Base-by-base conservation (phyloP, 2,329 filamentous ascomycete genomes). In the Macroventuria anomochaeta region DNA sequence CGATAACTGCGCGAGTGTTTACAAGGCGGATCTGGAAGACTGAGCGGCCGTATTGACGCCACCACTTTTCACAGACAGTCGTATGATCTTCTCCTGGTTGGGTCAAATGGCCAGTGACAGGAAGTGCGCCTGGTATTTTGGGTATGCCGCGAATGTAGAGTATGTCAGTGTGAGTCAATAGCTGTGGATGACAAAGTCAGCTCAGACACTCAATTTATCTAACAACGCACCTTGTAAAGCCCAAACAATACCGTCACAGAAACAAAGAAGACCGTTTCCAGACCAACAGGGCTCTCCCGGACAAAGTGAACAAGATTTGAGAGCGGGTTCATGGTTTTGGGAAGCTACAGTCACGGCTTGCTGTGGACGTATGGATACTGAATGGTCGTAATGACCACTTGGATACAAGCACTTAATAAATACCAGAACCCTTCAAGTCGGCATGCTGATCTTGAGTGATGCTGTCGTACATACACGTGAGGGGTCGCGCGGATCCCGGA, bases 71-170 rank as follows among this genome's bases (percentile, higher is more conserved):
- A 48, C 80, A 83, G 2, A 77, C 71, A 7, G 76, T 80, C 17
- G 81, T 81, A 67, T 84, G 81, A 59, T 83, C 81, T 3, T 81
- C 79, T 13, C 81, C 81, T 2, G 83, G 76, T 21, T 77, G 71
- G 5, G 81, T 73, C 3, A 83, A 75, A 65, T 83, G 81, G 1
- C 81, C 81, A 18, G 77, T 75, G 8, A 83, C 70, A 1, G 81
- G 81, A 1, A 79, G 63, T 2, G 80, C 79, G 12, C 78, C 77
- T 2, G 81, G 81, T 12, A 83, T 79, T 44, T 83, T 79, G 12
- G 76, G 78, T 10, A 83, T 72, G 12, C 78, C 77, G 41, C 73
- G 75, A 56, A 83, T 82, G 42, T 77, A 72, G 1, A 80, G 77
- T 18, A 83, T 77, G 50, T 83, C 80, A 4, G 80, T 82, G 62